These are phyloP conservation scores for Saitozyma podzolica DNA, from an alignment of 768 basidiomycete species.

Conservation along the genomic window DNA sequence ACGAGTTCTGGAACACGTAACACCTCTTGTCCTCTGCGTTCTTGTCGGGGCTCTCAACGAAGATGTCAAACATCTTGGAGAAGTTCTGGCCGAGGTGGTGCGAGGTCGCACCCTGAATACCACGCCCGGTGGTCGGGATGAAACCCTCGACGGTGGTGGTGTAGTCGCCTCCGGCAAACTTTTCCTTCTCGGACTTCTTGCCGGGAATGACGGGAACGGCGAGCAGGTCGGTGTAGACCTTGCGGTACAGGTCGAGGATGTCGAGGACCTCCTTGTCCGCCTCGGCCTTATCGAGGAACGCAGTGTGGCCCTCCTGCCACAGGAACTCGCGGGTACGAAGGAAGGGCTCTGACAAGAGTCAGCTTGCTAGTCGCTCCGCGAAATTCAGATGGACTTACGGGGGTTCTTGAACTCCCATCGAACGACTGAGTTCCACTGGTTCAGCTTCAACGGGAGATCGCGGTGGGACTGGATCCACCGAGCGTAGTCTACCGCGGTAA, in stretches of 20 bases:
- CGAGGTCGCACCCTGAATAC: conserved; percentile 96
- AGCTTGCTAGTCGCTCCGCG: not conserved
- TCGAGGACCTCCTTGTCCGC: conserved; percentile 88
- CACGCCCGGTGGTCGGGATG: conserved; percentile 93
- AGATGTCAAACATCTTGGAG: conserved; percentile 96
- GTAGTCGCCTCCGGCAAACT: conserved; percentile 96
- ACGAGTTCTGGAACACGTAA: conserved; percentile 96
- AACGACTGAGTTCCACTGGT: conserved; percentile 99
- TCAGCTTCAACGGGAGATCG: conserved; percentile 93
- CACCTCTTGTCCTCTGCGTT: conserved; percentile 57
- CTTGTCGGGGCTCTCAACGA: conserved; percentile 83
- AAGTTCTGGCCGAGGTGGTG: conserved; percentile 99
- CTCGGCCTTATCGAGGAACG: conserved; percentile 81
- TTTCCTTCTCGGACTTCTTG: conserved; percentile 97
- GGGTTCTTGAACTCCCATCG: conserved; percentile 99
- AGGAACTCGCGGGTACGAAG: conserved; percentile 98
- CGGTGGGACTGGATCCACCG: conserved; percentile 99
- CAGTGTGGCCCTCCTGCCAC: conserved; percentile 99
- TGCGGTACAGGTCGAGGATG: conserved; percentile 93
- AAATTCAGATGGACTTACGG: conserved; percentile 58
- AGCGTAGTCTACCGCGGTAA: conserved; percentile 70
- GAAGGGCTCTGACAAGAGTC: conserved; percentile 73
- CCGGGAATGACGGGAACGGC: conserved; percentile 97
- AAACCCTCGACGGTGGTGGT: conserved; percentile 98
- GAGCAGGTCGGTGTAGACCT: conserved; percentile 92